Percentiles rank a stretch among this genome's conserved stretches.
phyloP scores from a whole-genome alignment of 1,284 basidiomycete genomes.

The Neolentinus lepideus region DNA sequence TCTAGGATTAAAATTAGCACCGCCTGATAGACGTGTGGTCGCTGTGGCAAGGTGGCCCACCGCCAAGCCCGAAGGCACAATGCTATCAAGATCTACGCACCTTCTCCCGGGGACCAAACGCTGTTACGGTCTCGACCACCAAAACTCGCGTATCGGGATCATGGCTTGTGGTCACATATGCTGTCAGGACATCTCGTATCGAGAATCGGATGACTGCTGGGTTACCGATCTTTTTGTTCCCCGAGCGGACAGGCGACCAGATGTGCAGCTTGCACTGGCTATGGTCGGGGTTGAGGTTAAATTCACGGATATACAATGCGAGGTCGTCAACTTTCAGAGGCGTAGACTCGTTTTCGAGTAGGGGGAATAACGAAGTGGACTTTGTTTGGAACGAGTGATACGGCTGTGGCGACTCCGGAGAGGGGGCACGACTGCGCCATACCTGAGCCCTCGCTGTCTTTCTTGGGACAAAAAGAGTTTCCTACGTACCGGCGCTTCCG shows the following conservation, averaged over 20 bases:
- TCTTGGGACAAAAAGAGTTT: constrained; percentile 5
- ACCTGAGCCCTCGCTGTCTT: background rate
- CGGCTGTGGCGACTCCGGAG: constrained; percentile 53
- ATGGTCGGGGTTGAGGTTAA: constrained; percentile 29
- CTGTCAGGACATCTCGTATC: constrained; percentile 52
- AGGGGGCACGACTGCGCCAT: constrained; percentile 37
- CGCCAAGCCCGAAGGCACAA: background rate
- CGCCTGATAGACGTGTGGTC: background rate
- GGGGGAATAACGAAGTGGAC: constrained; percentile 35
- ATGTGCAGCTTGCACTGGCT: constrained; percentile 38
- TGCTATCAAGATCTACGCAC: constrained; percentile 25
- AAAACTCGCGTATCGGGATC: constrained; percentile 26
- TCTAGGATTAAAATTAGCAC: constrained; percentile 28
- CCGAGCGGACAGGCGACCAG: constrained; percentile 34
- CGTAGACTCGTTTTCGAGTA: constrained; percentile 22
- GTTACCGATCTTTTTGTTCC: constrained; percentile 14
- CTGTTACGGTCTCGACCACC: constrained; percentile 49
- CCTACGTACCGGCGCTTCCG: constrained; percentile 44
- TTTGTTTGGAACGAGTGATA: constrained; percentile 37
- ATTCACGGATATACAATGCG: constrained; percentile 41
- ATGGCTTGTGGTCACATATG: constrained; percentile 45
- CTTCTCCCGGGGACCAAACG: constrained; percentile 62
- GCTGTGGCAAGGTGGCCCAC: background rate
- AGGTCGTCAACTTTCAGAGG: constrained; percentile 37
- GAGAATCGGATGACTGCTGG: constrained; percentile 43